A percentile compares a stretch with the other conserved stretches of the same genome.
Conservation (phyloP, 371 early-diverging fungal species). For the Catenaria anguillulae region DNA sequence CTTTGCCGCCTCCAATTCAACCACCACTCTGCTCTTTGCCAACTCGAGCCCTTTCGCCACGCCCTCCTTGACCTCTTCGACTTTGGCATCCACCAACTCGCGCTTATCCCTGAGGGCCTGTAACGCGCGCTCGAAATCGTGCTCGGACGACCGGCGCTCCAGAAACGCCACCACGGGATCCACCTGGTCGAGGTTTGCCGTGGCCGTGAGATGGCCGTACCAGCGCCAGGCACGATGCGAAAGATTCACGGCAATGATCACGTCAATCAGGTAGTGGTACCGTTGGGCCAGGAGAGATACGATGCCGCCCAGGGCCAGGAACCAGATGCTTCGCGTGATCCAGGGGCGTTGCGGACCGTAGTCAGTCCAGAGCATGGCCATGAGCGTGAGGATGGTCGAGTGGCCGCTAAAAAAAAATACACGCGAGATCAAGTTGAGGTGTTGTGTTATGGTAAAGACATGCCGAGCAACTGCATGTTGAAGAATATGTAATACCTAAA, state of each 20-base stretch:
- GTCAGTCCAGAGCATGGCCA: neutral
- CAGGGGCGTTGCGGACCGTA: conserved; percentile 3
- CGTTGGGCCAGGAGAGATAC: neutral
- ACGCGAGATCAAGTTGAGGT: too few species aligned
- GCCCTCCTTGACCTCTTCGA: too few species aligned
- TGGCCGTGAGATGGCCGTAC: neutral
- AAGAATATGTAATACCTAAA: too few species aligned
- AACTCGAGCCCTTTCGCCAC: too few species aligned
- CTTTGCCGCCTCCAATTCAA: too few species aligned
- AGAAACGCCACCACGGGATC: conserved; percentile 2
- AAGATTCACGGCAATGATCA: neutral
- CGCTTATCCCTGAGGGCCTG: neutral
- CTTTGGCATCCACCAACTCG: too few species aligned
- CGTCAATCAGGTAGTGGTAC: conserved; percentile 3
- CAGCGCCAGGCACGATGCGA: neutral
- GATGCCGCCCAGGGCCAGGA: neutral
- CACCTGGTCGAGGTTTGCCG: neutral
- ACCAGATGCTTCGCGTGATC: neutral
- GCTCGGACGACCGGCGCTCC: conserved; percentile 4
- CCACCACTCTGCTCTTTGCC: too few species aligned
- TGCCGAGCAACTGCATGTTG: too few species aligned
- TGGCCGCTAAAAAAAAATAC: too few species aligned
- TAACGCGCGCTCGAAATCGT: neutral
- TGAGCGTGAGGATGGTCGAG: too few species aligned
- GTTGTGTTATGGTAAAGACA: too few species aligned